Evolutionary conservation across 257 asterid genomes (phyloP).

Genomic region (Solanum paucissectum): DNA sequence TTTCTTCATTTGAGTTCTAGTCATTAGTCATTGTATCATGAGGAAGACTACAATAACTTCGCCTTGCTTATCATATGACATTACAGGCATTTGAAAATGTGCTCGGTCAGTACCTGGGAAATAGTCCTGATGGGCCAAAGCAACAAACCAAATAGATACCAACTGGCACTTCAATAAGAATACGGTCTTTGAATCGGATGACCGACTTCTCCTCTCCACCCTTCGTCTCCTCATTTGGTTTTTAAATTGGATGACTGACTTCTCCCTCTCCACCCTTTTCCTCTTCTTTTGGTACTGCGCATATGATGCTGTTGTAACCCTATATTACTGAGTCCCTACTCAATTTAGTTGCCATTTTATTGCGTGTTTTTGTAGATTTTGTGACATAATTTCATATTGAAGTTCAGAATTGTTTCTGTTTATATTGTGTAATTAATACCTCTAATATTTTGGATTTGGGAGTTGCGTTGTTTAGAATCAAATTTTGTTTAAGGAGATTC

Average conservation of each 20-base stretch:
- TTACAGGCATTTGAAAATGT: constrained; percentile 55
- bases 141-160: constrained; percentile 25
- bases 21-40: neutral
- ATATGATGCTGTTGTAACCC: neutral
- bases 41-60: neutral
- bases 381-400: neutral
- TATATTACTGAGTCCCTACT: neutral
- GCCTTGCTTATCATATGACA: neutral
- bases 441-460: neutral
- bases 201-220: neutral
- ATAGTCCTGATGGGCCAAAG: constrained; percentile 35
- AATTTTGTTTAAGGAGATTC: neutral
- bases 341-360: neutral
- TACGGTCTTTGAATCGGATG: constrained; percentile 2
- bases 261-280: neutral
- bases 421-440: neutral
- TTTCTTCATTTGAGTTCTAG: neutral
- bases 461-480: neutral
- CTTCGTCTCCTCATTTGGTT: neutral
- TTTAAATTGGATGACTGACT: neutral
- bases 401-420: neutral
- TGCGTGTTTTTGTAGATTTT: neutral
- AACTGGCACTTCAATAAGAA: constrained; percentile 2
- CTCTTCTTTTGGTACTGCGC: neutral
- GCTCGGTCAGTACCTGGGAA: constrained; percentile 57